Evolutionary conservation across 2,329 filamentous ascomycete genomes (phyloP).

Genomic region (Ophiosphaerella narmari): DNA sequence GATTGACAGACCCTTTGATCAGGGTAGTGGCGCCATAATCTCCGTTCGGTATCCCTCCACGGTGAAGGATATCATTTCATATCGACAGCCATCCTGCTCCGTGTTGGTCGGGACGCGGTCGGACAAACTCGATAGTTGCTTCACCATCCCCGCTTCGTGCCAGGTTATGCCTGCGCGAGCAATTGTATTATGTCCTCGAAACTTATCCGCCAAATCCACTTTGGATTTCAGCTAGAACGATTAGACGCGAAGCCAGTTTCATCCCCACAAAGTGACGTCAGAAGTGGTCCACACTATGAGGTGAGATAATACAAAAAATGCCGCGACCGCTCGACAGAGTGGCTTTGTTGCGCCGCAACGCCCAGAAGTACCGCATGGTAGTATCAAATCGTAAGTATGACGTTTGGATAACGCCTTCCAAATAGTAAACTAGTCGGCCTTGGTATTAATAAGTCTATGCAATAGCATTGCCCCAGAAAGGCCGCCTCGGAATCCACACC

Average conservation of each 20-base stretch:
- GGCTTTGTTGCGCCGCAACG: not conserved
- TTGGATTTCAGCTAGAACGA: constrained; percentile 7
- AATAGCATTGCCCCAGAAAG: no score
- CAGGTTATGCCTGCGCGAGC: constrained; percentile 12
- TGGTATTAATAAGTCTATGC: not conserved
- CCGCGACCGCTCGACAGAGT: not conserved
- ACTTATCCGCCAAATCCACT: constrained; percentile 9
- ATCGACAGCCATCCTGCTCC: not conserved
- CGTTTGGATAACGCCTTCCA: no score
- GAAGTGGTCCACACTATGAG: not conserved
- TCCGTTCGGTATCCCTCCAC: not conserved
- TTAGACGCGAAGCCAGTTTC: constrained; percentile 18
- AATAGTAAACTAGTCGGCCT: no score
- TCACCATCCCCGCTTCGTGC: constrained; percentile 2
- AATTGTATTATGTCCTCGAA: constrained; percentile 7
- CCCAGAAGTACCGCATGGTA: no score
- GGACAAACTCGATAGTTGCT: not conserved
- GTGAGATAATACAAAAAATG: constrained; percentile 3
- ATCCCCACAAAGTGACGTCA: constrained; percentile 22
- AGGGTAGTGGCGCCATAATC: constrained; percentile 13
- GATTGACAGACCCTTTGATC: constrained; percentile 7
- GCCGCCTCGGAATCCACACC: no score
- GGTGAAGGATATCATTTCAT: constrained; percentile 3
- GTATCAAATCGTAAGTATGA: no score
- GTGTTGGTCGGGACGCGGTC: not conserved